Evolutionary conservation across 2,329 filamentous ascomycete species (phyloP).

Genomic region (Monosporascus sp.): DNA sequence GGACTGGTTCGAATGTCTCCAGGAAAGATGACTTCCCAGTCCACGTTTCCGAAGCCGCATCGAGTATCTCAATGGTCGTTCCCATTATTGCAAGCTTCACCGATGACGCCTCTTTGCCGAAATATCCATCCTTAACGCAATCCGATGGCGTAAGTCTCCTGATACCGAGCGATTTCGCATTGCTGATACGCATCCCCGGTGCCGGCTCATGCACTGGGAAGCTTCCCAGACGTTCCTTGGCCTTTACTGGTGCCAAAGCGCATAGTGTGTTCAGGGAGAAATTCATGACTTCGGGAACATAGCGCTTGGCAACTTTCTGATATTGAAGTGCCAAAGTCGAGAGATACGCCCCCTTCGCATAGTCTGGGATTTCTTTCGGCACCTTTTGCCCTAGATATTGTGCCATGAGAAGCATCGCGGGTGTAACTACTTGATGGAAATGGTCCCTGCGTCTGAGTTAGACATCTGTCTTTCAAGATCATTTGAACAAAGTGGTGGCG

Average conservation of each 20-base stretch:
- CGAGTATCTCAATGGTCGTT: conserved; percentile 60
- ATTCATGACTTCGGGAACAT: conserved; percentile 81
- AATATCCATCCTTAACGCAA: conserved; percentile 33
- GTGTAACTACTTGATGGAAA: conserved; percentile 92
- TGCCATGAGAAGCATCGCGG: conserved; percentile 77
- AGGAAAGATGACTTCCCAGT: conserved; percentile 64
- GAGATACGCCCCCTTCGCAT: conserved; percentile 72
- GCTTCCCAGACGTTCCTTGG: conserved; percentile 40
- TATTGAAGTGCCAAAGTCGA: conserved; percentile 75
- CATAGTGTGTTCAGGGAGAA: conserved; percentile 72
- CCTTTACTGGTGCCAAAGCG: conserved; percentile 54
- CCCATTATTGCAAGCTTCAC: conserved; percentile 51
- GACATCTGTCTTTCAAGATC: neutral
- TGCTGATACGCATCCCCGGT: conserved; percentile 43
- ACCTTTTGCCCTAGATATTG: conserved; percentile 77
- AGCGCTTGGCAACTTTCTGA: conserved; percentile 76
- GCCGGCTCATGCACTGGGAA: conserved; percentile 59
- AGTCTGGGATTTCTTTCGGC: conserved; percentile 59
- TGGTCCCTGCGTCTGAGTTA: conserved; percentile 53
- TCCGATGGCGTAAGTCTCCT: conserved; percentile 57
- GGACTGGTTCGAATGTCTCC: conserved; percentile 69
- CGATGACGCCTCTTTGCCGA: conserved; percentile 26
- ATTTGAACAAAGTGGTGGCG: neutral
- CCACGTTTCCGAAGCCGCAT: conserved; percentile 68
- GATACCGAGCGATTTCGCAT: conserved; percentile 32